Evolutionary conservation across 495 filamentous ascomycete species (phyloP).

Genomic region (Daldinia caldariorum): DNA sequence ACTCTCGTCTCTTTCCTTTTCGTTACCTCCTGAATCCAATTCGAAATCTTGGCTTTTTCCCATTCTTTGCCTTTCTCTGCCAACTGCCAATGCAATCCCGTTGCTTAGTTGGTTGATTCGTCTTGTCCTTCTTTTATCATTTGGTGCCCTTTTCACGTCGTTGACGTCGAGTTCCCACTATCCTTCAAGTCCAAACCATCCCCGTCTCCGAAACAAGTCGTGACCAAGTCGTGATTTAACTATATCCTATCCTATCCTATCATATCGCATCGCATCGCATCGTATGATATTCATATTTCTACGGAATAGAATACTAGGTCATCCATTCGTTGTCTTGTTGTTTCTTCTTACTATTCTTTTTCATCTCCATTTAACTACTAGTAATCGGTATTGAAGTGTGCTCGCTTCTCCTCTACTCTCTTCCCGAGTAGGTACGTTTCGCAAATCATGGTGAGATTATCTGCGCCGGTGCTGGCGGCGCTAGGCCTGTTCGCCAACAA

Average conservation of each 20-base stretch:
- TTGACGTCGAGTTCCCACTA: constrained; percentile 45
- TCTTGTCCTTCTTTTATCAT: constrained; percentile 27
- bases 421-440: constrained; percentile 8
- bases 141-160: constrained; percentile 14
- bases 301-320: constrained; percentile 11
- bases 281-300: not conserved
- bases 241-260: too few species aligned
- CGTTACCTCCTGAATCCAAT: constrained; percentile 39
- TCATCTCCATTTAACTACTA: constrained; percentile 12
- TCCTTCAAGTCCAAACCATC: constrained; percentile 40
- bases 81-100: constrained; percentile 19
- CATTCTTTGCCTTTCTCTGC: constrained; percentile 15
- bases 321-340: constrained; percentile 3
- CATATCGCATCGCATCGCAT: constrained; percentile 1
- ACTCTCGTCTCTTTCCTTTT: constrained; percentile 20
- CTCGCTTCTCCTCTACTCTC: constrained; percentile 12
- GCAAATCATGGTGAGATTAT: constrained; percentile 42
- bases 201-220: constrained; percentile 28
- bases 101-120: constrained; percentile 11
- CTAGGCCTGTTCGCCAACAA: constrained; percentile 34
- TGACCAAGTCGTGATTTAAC: not conserved
- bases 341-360: constrained; percentile 12
- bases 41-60: constrained; percentile 27
- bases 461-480: constrained; percentile 43
- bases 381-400: constrained; percentile 16